Evolutionary conservation across 2,329 filamentous ascomycete species (phyloP).

Genomic region (Thermomyces lanuginosus): DNA sequence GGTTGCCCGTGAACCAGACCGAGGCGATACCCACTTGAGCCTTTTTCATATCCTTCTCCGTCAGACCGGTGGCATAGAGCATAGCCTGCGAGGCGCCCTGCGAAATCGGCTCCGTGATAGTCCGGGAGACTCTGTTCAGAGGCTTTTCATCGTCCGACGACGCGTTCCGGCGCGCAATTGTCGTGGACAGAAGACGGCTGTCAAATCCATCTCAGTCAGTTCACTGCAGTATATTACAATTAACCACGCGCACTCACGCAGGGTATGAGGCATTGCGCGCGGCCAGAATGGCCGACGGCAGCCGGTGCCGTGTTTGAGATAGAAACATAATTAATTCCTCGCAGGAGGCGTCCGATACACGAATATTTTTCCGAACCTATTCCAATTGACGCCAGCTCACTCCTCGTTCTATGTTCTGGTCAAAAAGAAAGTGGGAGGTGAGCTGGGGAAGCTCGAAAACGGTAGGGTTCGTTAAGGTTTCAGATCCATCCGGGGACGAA

Average conservation of each 20-base stretch:
- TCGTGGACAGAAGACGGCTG: slow-evolving; percentile 25
- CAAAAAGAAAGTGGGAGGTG: too few species aligned
- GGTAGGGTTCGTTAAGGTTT: too few species aligned
- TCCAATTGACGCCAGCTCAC: too few species aligned
- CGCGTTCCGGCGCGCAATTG: slow-evolving; percentile 28
- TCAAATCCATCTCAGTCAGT: slow-evolving; percentile 3
- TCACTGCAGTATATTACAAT: slow-evolving; percentile 5
- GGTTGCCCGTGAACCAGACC: slow-evolving; percentile 95
- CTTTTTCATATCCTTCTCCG: slow-evolving; percentile 79
- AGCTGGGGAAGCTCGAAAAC: too few species aligned
- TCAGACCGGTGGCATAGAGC: slow-evolving; percentile 88
- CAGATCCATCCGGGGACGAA: background rate
- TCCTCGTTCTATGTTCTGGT: too few species aligned
- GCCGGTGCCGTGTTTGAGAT: slow-evolving; percentile 14
- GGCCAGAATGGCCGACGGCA: slow-evolving; percentile 15
- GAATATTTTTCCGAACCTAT: too few species aligned
- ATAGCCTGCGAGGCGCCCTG: slow-evolving; percentile 98
- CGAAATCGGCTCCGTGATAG: slow-evolving; percentile 91
- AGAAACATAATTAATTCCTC: slow-evolving; percentile 14
- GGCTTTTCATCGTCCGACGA: slow-evolving; percentile 31
- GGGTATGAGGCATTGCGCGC: slow-evolving; percentile 7
- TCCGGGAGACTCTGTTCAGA: slow-evolving; percentile 69
- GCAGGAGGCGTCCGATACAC: too few species aligned
- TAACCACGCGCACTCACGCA: slow-evolving; percentile 8
- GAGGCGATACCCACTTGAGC: slow-evolving; percentile 95